Conservation (phyloP, 139 green algal species). For the Micromonas commoda region DNA sequence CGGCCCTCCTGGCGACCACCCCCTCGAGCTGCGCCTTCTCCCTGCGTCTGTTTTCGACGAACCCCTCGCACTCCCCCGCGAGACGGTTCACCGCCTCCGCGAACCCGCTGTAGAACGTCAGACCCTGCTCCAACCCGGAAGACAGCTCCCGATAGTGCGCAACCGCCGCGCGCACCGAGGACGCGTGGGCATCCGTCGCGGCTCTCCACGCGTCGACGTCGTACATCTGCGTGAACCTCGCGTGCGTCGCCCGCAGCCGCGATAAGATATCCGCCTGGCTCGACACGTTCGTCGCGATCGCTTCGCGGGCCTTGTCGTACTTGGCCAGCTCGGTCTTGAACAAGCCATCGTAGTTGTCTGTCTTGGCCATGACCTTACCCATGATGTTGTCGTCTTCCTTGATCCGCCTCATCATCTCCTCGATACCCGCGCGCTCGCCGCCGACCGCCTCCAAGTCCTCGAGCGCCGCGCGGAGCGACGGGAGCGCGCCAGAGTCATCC, state of each 20-base stretch:
- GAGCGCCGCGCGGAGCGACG: not conserved
- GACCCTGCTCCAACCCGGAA: constrained; percentile 1
- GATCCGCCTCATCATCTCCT: constrained; percentile 1
- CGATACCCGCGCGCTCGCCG: not conserved
- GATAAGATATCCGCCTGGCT: constrained; percentile 5
- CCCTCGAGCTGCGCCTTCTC: not conserved
- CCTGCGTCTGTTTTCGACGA: not conserved
- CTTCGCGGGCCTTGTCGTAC: not conserved
- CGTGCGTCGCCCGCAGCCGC: not conserved
- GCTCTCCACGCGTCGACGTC: not conserved
- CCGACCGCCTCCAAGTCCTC: constrained; percentile 5
- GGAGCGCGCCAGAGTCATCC: not conserved
- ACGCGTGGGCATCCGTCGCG: not conserved
- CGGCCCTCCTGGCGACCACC: not conserved
- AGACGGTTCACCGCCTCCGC: not conserved
- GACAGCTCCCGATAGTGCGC: not conserved
- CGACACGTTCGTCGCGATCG: not conserved
- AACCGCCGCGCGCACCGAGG: not conserved
- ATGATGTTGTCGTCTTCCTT: constrained; percentile 20
- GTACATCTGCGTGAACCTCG: constrained; percentile 11
- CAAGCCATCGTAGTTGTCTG: not conserved
- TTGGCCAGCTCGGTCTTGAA: constrained; percentile 4
- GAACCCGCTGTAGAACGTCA: constrained; percentile 17
- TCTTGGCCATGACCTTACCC: constrained; percentile 7
- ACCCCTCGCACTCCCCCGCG: not conserved